Base-by-base conservation (phyloP, 306 rosid species). In the Purshia tridentata region DNA sequence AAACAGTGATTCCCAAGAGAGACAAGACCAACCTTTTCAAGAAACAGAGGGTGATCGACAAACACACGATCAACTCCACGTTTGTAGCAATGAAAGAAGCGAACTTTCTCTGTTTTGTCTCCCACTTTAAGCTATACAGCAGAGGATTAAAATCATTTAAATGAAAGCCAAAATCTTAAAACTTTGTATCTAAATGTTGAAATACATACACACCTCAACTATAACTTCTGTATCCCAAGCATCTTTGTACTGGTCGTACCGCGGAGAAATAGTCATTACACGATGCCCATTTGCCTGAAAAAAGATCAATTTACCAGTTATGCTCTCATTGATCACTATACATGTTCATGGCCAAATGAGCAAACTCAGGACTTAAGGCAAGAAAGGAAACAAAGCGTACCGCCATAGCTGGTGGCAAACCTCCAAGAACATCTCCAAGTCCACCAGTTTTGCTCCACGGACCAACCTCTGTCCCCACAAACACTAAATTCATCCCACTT, bases 391-490 rank as follows among this genome's bases (percentile, higher is more conserved):
- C 75, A 60, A 63, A 75, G 37, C 92, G 81, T 79, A 88, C 97
- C 10, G 94, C 97, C 86, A 91, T 45, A 14, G 94, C 92, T 20
- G 97, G 92, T 41, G 97, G 94, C 14, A 88, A 86, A 57, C 92
- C 94, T 29, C 97, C 97, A 72, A 91, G 92, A 82, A 91, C 94
- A 84, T 91, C 94, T 14, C 97, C 97, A 73, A 88, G 88, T 20
- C 97, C 97, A 51, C 94, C 94, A 35, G 94, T 91, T 81, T 88
- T 91, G 81, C 97, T 88, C 97, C 94, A 88, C 6, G 94, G 92
- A 65, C 56, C 92, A 45, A 88, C 92, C 81, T 91, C 94, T 0
- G 90, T 64, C 51, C 90, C 92, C 40, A 87, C 54, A 73, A 87
- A 85, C 45, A 90, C 65, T 76, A 90, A 51, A 59, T 46, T 53